Evolutionary conservation across 306 rosid genomes (phyloP).

Genomic region (Casuarina glauca): DNA sequence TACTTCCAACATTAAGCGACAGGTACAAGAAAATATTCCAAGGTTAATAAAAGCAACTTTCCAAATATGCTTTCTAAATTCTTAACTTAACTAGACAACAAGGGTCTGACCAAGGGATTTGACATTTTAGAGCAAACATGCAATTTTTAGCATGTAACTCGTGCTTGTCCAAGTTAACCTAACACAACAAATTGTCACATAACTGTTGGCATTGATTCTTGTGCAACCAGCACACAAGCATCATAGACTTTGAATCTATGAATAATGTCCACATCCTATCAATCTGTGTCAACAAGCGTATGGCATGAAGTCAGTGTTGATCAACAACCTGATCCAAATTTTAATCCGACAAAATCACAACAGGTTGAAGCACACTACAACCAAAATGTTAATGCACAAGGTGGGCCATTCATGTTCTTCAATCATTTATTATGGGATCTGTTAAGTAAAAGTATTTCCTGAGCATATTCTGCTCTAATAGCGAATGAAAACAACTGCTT

Average conservation of each 20-base stretch:
- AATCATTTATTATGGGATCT: not conserved
- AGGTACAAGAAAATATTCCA: not conserved
- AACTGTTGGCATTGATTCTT: not conserved
- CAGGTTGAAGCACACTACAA: not conserved
- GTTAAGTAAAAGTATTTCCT: not conserved
- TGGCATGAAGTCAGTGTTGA: not conserved
- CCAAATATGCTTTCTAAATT: not conserved
- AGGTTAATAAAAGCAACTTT: not conserved
- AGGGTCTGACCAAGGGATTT: not conserved
- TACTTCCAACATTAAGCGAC: not conserved
- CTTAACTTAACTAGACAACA: not conserved
- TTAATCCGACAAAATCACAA: not conserved
- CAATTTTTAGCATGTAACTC: not conserved
- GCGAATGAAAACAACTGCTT: not conserved
- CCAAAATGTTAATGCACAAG: not conserved
- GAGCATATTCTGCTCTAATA: not conserved
- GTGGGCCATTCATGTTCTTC: not conserved
- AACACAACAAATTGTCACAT: not conserved
- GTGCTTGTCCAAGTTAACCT: not conserved
- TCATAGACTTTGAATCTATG: not conserved
- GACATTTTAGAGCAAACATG: not conserved
- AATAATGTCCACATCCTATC: not conserved
- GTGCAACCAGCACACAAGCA: not conserved
- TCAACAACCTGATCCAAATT: not conserved
- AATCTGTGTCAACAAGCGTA: not conserved